phyloP scores from a whole-genome alignment of 768 basidiomycete species.

The Pisolithus tinctorius region DNA sequence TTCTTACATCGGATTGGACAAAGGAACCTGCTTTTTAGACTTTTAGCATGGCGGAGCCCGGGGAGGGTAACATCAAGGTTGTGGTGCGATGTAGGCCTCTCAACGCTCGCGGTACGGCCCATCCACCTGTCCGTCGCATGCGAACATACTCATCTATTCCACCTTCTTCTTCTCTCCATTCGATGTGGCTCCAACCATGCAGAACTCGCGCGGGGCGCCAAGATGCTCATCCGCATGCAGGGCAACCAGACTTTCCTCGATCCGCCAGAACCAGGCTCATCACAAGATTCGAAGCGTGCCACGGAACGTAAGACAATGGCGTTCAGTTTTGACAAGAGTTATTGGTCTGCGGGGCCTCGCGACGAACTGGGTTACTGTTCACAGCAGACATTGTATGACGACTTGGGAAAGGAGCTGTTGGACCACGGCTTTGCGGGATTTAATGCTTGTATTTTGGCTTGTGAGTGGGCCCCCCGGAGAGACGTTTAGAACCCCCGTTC shows the following conservation, averaged over 20 bases:
- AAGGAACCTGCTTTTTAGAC: conserved; percentile 8
- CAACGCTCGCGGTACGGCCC: conserved; percentile 78
- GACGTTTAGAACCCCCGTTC: not conserved
- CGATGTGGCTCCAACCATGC: conserved; percentile 7
- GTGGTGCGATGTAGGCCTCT: conserved; percentile 94
- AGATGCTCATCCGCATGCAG: conserved; percentile 89
- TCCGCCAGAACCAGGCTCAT: conserved; percentile 73
- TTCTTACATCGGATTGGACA: conserved; percentile 8
- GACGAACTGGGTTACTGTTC: conserved; percentile 90
- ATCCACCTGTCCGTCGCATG: conserved; percentile 1
- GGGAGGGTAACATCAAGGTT: conserved; percentile 89
- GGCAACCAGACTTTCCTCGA: conserved; percentile 91
- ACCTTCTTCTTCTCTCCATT: not conserved
- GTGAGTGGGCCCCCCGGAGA: conserved; percentile 46
- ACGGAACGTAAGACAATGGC: conserved; percentile 85
- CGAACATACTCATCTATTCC: not conserved
- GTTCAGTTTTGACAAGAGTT: conserved; percentile 96
- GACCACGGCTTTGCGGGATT: conserved; percentile 96
- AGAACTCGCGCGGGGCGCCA: conserved; percentile 94
- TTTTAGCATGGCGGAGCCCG: conserved; percentile 59
- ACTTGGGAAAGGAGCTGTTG: conserved; percentile 88
- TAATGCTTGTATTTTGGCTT: conserved; percentile 98
- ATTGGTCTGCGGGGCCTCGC: conserved; percentile 90
- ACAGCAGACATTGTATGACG: conserved; percentile 91
- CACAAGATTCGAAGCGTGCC: conserved; percentile 69